Percentiles rank a stretch among this genome's conserved stretches.
These are phyloP conservation scores for Streptanthus diversifolius DNA, from an alignment of 345 rosid species.

Conservation along the genomic window DNA sequence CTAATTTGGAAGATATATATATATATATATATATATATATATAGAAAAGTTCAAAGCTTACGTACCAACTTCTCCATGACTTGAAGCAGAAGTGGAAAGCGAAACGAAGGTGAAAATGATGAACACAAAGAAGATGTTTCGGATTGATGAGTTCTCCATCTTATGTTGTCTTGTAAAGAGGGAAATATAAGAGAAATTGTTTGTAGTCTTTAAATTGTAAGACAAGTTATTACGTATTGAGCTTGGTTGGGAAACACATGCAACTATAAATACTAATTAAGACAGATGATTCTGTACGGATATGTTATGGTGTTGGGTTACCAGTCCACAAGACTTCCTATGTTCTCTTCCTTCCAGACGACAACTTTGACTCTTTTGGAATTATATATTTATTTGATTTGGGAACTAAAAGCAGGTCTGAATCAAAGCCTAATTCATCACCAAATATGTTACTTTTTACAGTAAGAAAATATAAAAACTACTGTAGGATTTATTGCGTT, in stretches of 20 bases:
- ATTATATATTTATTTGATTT: not conserved
- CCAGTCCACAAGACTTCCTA: slow-evolving; percentile 24
- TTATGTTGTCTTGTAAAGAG: not conserved
- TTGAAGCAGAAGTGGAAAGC: slow-evolving; percentile 14
- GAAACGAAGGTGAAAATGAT: slow-evolving; percentile 6
- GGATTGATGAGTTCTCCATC: slow-evolving; percentile 14
- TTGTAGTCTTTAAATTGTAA: not conserved
- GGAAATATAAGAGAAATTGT: not conserved
- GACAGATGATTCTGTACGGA: slow-evolving; percentile 11
- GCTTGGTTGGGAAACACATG: slow-evolving; percentile 12
- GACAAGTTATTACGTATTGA: slow-evolving; percentile 6
- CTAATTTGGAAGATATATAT: not conserved
- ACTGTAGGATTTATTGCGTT: slow-evolving; percentile 6
- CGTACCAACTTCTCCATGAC: slow-evolving; percentile 34
- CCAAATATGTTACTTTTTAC: slow-evolving; percentile 6
- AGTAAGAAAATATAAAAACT: not conserved
- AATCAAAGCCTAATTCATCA: slow-evolving; percentile 12
- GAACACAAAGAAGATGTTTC: slow-evolving; percentile 15
- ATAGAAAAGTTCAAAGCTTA: not conserved
- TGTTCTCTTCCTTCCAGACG: slow-evolving; percentile 14
- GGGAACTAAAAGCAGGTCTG: slow-evolving; percentile 13
- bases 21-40: not conserved
- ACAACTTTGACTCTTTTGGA: slow-evolving; percentile 25
- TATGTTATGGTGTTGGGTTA: slow-evolving; percentile 1
- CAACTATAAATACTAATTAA: slow-evolving; percentile 19